Percentiles rank a stretch among this genome's conserved stretches.
phyloP scores from a whole-genome alignment of 768 basidiomycete genomes.

The Asterophora parasitica region DNA sequence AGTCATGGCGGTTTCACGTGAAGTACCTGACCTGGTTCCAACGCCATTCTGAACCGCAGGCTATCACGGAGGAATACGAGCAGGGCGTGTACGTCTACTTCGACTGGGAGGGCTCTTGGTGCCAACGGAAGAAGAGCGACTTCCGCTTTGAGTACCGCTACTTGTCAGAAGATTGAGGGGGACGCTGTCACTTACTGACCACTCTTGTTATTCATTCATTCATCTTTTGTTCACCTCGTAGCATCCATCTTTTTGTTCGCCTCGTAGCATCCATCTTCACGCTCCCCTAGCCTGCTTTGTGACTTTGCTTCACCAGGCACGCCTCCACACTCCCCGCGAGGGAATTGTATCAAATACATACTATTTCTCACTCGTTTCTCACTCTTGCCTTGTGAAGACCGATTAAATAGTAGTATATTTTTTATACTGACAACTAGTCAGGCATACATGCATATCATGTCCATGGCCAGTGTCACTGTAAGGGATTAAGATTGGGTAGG shows the following conservation, averaged over 20 bases:
- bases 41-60: conserved; percentile 94
- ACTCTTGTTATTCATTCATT: not conserved
- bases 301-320: no score
- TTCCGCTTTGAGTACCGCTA: conserved; percentile 97
- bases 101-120: conserved; percentile 99
- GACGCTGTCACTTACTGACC: not conserved
- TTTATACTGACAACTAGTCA: conserved; percentile 2
- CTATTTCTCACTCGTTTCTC: not conserved
- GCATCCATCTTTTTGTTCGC: conserved; percentile 10
- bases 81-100: conserved; percentile 99
- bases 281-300: no score
- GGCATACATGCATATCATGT: no score
- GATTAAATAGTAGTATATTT: conserved; percentile 20
- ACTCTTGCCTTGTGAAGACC: not conserved
- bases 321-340: conserved; percentile 1
- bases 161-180: conserved; percentile 78
- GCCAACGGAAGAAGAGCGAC: conserved; percentile 95
- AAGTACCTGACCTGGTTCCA: conserved; percentile 99
- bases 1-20: conserved; percentile 99
- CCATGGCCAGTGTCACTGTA: no score
- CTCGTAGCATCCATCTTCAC: conserved; percentile 10
- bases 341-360: conserved; percentile 18
- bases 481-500: conserved; percentile 10
- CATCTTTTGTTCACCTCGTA: not conserved
- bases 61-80: conserved; percentile 99